Evolutionary conservation across 495 filamentous ascomycete species (phyloP), one percentile per base, ranked within the genome.

Genomic region (Sporormia fimetaria): DNA sequence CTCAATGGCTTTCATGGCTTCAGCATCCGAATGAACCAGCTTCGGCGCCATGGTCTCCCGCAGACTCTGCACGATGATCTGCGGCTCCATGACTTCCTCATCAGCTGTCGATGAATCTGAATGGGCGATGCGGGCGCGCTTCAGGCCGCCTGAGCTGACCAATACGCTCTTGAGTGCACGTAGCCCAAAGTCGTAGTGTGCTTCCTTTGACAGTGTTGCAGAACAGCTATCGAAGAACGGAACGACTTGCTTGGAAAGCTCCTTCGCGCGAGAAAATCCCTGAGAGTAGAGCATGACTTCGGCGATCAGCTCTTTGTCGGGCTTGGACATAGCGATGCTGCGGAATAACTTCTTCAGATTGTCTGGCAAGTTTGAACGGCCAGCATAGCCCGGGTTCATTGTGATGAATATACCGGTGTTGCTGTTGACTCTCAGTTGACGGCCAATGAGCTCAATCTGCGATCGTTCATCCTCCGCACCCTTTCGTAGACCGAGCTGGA

Each of bases 231-330:
- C 90, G 62, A 99, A 96, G 70, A 99, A 96, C 0, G 90, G 92
- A 30, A 99, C 90, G 1, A 85, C 92, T 34, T 94, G 84, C 59
- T 83, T 87, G 4, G 90, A 92, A 11, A 99, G 67, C 42, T 78
- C 68, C 63, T 95, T 95, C 21, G 90, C 90, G 58, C 92, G 81
- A 54, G 81, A 87, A 70, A 99, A 99, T 48, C 90, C 90, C 66
- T 99, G 90, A 4, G 90, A 99, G 67, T 92, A 99, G 15, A 99
- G 78, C 90, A 96, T 99, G 40, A 99, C 90, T 66, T 99, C 90
- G 12, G 90, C 81, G 63, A 99, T 99, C 47, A 96, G 82, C 59
- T 99, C 90, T 62, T 99, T 99, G 65, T 99, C 90, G 0, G 90
- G 90, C 61, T 96, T 95, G 6, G 92, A 96, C 90, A 99, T 99